Percentiles rank a stretch among this genome's conserved stretches.
phyloP scores from a whole-genome alignment of 2,329 filamentous ascomycete genomes.

The Epicoccum sorghinum region DNA sequence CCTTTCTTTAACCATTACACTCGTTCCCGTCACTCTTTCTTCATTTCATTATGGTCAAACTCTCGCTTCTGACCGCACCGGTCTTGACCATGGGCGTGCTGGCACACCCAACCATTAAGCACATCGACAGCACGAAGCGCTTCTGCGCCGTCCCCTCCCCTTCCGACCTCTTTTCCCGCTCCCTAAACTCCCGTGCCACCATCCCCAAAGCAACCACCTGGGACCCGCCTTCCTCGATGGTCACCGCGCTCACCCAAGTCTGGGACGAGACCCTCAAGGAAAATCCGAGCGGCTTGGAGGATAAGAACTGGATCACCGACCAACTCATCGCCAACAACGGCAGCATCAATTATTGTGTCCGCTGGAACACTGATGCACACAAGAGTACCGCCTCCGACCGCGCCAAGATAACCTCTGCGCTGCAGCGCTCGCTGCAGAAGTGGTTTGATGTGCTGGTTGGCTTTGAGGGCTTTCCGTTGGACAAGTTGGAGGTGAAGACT shows the following conservation, averaged over 20 bases:
- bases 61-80: constrained; percentile 23
- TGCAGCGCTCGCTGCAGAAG: constrained; percentile 47
- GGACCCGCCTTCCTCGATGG: constrained; percentile 31
- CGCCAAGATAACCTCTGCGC: constrained; percentile 42
- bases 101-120: constrained; percentile 33
- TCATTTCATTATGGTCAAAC: constrained; percentile 23
- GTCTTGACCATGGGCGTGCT: constrained; percentile 26
- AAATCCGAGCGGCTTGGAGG: constrained; percentile 29
- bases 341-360: constrained; percentile 52
- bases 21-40: constrained; percentile 12
- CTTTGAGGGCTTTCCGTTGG: constrained; percentile 54
- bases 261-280: constrained; percentile 34
- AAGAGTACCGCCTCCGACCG: constrained; percentile 50
- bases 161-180: constrained; percentile 20
- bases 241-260: constrained; percentile 32
- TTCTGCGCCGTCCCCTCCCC: constrained; percentile 26
- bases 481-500: constrained; percentile 48
- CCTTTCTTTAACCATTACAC: constrained; percentile 2
- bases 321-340: constrained; percentile 39
- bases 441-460: constrained; percentile 55
- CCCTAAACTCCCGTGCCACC: constrained; percentile 19
- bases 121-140: constrained; percentile 26
- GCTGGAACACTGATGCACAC: constrained; percentile 51
- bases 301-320: constrained; percentile 42
- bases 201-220: constrained; percentile 30